These are phyloP conservation scores for Venturiaceae sp. DNA, from an alignment of 2,329 filamentous ascomycete species.

Conservation along the genomic window DNA sequence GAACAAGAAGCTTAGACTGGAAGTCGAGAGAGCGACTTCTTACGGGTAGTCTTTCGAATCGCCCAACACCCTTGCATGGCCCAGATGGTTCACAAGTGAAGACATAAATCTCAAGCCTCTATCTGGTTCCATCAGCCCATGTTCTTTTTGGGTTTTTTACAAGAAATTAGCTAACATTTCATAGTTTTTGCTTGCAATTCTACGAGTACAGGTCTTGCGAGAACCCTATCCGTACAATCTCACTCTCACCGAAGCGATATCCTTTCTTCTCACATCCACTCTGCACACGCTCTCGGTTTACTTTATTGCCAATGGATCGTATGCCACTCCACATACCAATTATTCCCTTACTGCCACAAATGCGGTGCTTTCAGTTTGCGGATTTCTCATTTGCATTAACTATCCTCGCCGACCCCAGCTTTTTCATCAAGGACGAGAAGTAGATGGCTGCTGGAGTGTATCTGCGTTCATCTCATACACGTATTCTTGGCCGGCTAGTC, in stretches of 20 bases:
- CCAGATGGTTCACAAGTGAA: too few species aligned
- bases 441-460: conserved; percentile 54
- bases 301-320: background rate
- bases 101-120: too few species aligned
- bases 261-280: background rate
- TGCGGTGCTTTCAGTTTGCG: background rate
- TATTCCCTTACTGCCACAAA: background rate
- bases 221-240: conserved; percentile 1
- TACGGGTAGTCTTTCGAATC: too few species aligned
- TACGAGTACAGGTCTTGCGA: background rate
- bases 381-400: conserved; percentile 1
- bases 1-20: too few species aligned
- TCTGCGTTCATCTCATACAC: conserved; percentile 53
- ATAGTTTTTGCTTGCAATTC: background rate
- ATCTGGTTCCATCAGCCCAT: too few species aligned
- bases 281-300: background rate
- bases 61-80: too few species aligned
- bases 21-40: too few species aligned
- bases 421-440: conserved; percentile 17
- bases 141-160: too few species aligned
- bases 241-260: conserved; percentile 1
- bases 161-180: background rate
- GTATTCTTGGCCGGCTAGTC: conserved; percentile 51
- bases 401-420: conserved; percentile 8
- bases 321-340: background rate